Base-by-base conservation (phyloP, 2,329 filamentous ascomycete species). In the Stachybotrys chartarum region DNA sequence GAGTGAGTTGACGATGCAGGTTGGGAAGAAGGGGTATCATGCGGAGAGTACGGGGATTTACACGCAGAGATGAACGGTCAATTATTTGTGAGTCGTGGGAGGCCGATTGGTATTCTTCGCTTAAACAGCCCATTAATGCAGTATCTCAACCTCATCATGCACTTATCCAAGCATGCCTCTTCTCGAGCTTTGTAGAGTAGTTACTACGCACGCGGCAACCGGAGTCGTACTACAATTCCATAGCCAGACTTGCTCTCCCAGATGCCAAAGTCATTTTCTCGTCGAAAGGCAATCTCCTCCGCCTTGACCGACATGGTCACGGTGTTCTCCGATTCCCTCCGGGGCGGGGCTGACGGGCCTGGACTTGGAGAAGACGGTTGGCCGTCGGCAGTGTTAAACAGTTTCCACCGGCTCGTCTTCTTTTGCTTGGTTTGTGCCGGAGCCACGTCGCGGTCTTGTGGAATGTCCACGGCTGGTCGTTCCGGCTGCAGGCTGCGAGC, bases 221-320 rank as follows among this genome's bases (percentile, higher is more conserved):
- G 50, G 6, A 81, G 67, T 1, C 64, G 68, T 1, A 80, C 69
- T 14, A 80, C 74, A 32, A 83, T 67, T 0, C 72, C 79, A 70
- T 74, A 82, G 2, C 79, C 80, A 2, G 70, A 73, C 57, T 68
- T 67, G 35, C 75, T 78, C 62, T 82, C 78, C 72, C 75, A 78
- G 1, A 83, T 65, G 0, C 79, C 79, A 61, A 82, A 69, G 14
- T 74, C 75, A 24, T 78, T 82, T 64, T 80, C 73, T 50, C 63
- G 64, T n/a, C 79, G 64, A 55, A 83, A 81, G 0, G 77, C 76
- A 1, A 80, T 72, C 59, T 80, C 74, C 51, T 81, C 72, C 0
- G 75, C 73, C 30, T 63, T 64, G 3, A 75, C 73, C 3, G 61
- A 65, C 72, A 81, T 78, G 5, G 59, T 66, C 1, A 75, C 68